Evolutionary conservation across 805 yeast genomes (phyloP), one percentile per base, ranked within the genome.

Genomic region (Saturnispora mendoncae): DNA sequence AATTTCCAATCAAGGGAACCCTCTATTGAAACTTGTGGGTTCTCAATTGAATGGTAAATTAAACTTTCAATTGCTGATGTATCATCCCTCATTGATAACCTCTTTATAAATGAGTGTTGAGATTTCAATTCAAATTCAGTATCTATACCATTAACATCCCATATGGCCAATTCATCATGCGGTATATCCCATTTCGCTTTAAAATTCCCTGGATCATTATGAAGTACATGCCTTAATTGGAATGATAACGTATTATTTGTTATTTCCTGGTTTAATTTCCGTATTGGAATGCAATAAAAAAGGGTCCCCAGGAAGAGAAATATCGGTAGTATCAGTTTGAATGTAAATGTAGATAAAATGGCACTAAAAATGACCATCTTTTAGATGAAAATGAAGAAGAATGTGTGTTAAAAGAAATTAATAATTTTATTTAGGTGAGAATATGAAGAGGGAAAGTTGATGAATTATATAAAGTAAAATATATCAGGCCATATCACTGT

Each of bases 61-160:
- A 80, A 83, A 2, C 80, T 69, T 53, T 82, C 87, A 43, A 84
- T 64, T 53, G 71, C 74, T 33, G 74, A 76, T 0, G 88, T 88
- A 34, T 23, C 26, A 23, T 66, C 58, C 15, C 81, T 57, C 29
- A 70, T 58, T 2, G 51, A 51, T 48, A 78, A 46, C 39, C 84
- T 60, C 14, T 58, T 50, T 12, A 52, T 42, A 20, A 48, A 24
- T 4, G 51, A 41, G 1, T 32, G n/a, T 13, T 43, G 14, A 1
- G 51, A 42, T n/a, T 44, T 51, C 6, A 58, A 20, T 1, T 28
- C 27, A 28, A 52, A 52, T 24, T 50, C 47, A 20, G 39, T 30
- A 14, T 21, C 30, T 37, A 47, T 18, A n/a, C 39, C 33, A 14
- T 14, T 26, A 7, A 30, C 10, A n/a, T 31, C 33, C 28, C 36